Evolutionary conservation across 805 yeast genomes (phyloP), one percentile per base, ranked within the genome.

Genomic region (Ogataea philodendri): DNA sequence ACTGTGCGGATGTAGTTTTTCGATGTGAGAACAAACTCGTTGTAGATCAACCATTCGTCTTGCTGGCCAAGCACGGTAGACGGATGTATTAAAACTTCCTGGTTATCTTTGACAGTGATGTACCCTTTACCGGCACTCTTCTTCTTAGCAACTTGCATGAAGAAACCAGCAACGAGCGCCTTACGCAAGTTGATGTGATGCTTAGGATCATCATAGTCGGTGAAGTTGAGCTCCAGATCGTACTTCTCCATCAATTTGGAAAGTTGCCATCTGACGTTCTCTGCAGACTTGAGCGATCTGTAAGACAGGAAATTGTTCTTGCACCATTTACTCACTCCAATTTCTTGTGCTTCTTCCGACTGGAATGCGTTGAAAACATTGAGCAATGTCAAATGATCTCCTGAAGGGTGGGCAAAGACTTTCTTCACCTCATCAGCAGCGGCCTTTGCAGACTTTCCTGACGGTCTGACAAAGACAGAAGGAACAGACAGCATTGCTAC

Each of bases 111-210:
- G 32, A 89, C 84, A 0, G 98, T 93, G 50, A 84, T 73, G 60
- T 83, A 90, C n/a, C 85, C 89, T 52, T 81, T 83, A 26, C 76
- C 72, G 23, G 86, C 80, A n/a, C 84, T 75, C 66, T 77, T 78
- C 68, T 85, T 86, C 66, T 89, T 93, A 21, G 97, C 97, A 37
- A 85, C 95, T 67, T 93, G 98, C 97, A 93, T 89, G 69, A 93
- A 93, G 61, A 88, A 89, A 2, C 98, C 98, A n/a, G 86, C 75
- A 4, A 86, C 73, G 40, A 93, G 63, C 0, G 97, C 96, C 59
- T 83, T 84, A 39, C 95, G 73, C 46, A 93, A 80, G 52, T 86
- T 83, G 49, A 74, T 79, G 60, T 80, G 81, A 63, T 85, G 88
- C 26, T 58, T 55, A 33, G 74, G 76, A 52, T 78, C 81, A 17